These are phyloP conservation scores for Ogataea methylovora DNA, from an alignment of 805 yeast species.

Conservation along the genomic window DNA sequence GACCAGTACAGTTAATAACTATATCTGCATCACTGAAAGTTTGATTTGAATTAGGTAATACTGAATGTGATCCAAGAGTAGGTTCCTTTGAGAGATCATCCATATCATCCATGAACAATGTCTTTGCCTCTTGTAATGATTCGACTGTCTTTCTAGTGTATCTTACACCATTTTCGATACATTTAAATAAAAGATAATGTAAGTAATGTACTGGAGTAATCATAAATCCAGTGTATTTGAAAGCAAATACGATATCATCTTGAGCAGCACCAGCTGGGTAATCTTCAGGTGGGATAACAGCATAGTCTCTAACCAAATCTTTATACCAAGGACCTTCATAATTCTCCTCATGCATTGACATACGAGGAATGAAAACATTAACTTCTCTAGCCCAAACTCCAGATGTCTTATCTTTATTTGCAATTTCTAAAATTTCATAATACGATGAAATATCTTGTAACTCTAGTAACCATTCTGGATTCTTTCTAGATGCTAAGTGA, in stretches of 20 bases:
- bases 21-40: slow-evolving; percentile 27
- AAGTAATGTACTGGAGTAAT: slow-evolving; percentile 52
- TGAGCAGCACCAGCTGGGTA: slow-evolving; percentile 19
- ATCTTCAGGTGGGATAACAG: slow-evolving; percentile 21
- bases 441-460: slow-evolving; percentile 30
- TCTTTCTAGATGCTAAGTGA: slow-evolving; percentile 29
- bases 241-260: slow-evolving; percentile 35
- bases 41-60: slow-evolving; percentile 4
- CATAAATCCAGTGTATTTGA: slow-evolving; percentile 52
- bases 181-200: slow-evolving; percentile 38
- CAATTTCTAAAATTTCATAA: slow-evolving; percentile 27
- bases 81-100: slow-evolving; percentile 21
- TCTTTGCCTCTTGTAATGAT: slow-evolving; percentile 26
- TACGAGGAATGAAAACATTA: slow-evolving; percentile 20
- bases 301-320: slow-evolving; percentile 27
- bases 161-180: slow-evolving; percentile 38
- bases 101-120: slow-evolving; percentile 8
- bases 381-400: slow-evolving; percentile 29
- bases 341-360: slow-evolving; percentile 15
- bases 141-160: slow-evolving; percentile 34
- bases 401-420: slow-evolving; percentile 28
- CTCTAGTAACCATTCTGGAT: slow-evolving; percentile 21
- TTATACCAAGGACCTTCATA: slow-evolving; percentile 33
- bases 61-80: slow-evolving; percentile 9
- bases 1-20: slow-evolving; percentile 51